Percentiles rank a stretch among this genome's conserved stretches.
Evolutionary conservation across 2,329 filamentous ascomycete genomes (phyloP).

Genomic region (Talaromyces sp.): DNA sequence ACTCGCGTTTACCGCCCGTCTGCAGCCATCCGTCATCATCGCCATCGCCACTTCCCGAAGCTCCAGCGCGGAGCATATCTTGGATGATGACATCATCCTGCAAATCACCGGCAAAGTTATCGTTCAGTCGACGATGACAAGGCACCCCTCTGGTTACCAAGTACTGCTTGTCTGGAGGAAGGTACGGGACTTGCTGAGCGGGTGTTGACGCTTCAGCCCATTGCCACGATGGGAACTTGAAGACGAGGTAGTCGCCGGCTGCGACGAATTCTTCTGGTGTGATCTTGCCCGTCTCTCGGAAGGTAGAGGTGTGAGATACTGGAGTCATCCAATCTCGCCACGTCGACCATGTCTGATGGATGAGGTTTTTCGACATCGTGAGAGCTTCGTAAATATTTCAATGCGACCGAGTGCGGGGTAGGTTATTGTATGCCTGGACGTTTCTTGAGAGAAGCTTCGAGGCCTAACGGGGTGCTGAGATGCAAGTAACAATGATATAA

Average conservation of each 20-base stretch:
- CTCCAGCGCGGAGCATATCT: conserved; percentile 60
- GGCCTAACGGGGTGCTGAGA: not conserved
- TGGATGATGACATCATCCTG: conserved; percentile 85
- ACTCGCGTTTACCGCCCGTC: conserved; percentile 65
- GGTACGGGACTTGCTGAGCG: conserved; percentile 69
- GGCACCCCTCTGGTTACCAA: conserved; percentile 91
- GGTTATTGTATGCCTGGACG: not conserved
- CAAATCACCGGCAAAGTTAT: conserved; percentile 84
- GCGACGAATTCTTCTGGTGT: conserved; percentile 95
- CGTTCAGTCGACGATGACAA: conserved; percentile 83
- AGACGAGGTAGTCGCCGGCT: conserved; percentile 94
- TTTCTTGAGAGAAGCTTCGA: not conserved
- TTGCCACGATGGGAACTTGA: conserved; percentile 98
- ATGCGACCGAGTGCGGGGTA: conserved; percentile 11
- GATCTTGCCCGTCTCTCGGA: conserved; percentile 89
- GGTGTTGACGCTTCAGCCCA: conserved; percentile 88
- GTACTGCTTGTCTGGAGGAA: conserved; percentile 89
- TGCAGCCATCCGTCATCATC: conserved; percentile 88
- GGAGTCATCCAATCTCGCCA: conserved; percentile 89
- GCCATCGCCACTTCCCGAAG: conserved; percentile 41
- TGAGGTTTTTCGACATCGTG: conserved; percentile 63
- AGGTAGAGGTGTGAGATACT: conserved; percentile 84
- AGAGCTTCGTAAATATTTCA: not conserved
- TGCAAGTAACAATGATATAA: not conserved
- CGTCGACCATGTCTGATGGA: conserved; percentile 87